phyloP scores from a whole-genome alignment of 2,329 filamentous ascomycete genomes.

The Claviceps fusiformis region DNA sequence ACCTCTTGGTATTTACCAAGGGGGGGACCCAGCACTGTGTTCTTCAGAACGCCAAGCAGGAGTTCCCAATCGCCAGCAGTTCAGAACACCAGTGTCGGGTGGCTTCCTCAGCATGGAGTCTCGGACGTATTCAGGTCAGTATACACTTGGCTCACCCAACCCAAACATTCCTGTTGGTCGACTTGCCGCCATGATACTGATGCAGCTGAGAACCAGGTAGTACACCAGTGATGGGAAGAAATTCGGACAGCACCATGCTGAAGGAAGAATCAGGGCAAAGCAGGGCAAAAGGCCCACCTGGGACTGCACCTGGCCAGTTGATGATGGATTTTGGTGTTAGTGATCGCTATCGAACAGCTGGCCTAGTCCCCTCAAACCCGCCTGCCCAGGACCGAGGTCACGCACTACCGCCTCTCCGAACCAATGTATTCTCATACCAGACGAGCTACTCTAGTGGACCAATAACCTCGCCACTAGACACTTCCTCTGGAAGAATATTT shows the following conservation, averaged over 20 bases:
- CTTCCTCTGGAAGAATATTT: conserved; percentile 18
- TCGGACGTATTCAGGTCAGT: conserved; percentile 38
- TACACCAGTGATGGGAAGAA: conserved; percentile 14
- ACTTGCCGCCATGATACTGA: not conserved
- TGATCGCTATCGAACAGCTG: conserved; percentile 22
- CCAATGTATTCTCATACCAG: not conserved
- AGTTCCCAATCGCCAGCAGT: conserved; percentile 14
- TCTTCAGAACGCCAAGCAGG: conserved; percentile 30
- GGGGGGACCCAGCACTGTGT: conserved; percentile 14
- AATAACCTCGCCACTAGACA: conserved; percentile 39
- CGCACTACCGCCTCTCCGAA: conserved; percentile 23
- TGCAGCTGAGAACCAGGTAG: not conserved
- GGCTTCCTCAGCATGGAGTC: conserved; percentile 35
- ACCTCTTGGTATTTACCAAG: not conserved
- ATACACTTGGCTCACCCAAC: not conserved
- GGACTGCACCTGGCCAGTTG: conserved; percentile 32
- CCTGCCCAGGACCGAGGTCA: conserved; percentile 29
- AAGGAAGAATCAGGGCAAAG: conserved; percentile 27
- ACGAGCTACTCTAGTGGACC: conserved; percentile 40
- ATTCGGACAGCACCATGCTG: conserved; percentile 29
- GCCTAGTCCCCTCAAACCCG: conserved; percentile 14
- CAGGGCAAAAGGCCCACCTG: conserved; percentile 35
- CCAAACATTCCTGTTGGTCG: not conserved
- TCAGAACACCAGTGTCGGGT: conserved; percentile 17
- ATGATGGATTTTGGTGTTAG: conserved; percentile 25